Base-by-base conservation (phyloP, 148 eudicot species). In the Spergularia bocconei region DNA sequence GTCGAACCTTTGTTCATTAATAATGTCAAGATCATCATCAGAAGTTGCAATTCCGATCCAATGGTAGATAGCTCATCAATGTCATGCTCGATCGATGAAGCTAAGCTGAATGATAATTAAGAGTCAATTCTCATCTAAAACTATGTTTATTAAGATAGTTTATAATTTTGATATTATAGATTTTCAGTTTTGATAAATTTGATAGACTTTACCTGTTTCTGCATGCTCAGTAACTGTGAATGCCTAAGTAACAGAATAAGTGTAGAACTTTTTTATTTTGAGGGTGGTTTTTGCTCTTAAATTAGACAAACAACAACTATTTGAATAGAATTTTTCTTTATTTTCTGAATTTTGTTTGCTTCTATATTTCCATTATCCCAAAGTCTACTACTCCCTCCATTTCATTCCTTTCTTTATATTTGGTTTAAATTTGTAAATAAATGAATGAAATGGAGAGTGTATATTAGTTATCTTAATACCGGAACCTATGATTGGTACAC, bases 191-290 rank as follows among this genome's bases (percentile, higher is more conserved):
- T 73, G 67, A 73, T 73, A 48, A 48, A 25, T 29, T 21, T 72
- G 48, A 59, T 33, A 73, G 69, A 73, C 76, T 73, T 44, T 6
- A 67, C 23, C 23, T 72, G 21, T 47, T 56, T 54, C 15, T 8
- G 54, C 39, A 54, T 75, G 78, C 36, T 4, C 36, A 29, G 44
- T 23, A 75, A 74, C 54, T 75, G 78, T 75, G 71, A 75, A 75
- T 65, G 55, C 19, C 54, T 66, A 64, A 64, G 38, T 12, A n/a
- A 12, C 38, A 19, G 41, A 65, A 75, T 44, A 65, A 63, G 48
- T 60, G 50, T 56, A 70, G 14, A 70, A 33, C 48, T 51, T 70
- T 61, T 21, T 21, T 10, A 70, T 20, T 38, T 55, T 33, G 12
- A 19, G 21, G 57, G 44, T 6, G 48, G 48, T 44, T 6, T 44